Evolutionary conservation across 164 flowering plant species (phyloP), one percentile per base, ranked within the genome.

Genomic region (Aristolochia fimbriata): DNA sequence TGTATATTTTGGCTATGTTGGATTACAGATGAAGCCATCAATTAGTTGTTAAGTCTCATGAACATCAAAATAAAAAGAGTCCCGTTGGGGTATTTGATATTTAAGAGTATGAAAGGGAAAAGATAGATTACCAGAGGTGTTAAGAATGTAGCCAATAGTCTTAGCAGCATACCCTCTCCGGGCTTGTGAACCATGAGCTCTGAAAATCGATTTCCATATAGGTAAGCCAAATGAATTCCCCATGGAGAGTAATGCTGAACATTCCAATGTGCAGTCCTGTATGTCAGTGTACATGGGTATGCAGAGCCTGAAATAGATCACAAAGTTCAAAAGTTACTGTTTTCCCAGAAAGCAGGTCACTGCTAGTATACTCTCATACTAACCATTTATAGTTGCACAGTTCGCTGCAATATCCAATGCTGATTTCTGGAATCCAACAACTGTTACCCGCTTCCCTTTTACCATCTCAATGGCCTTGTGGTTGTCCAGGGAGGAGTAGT

Each of bases 181-280:
- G 94, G 94, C 61, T 87, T 87, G 54, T 83, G 88, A 64, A 77
- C 49, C 61, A 77, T 19, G 14, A 84, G 77, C 78, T 86, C 90
- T 0, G 94, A 60, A 69, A 86, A 83, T 21, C 88, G 81, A 62
- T 65, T 82, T 0, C 68, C 30, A 59, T 76, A 86, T 0, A 82
- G 62, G 58, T 17, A 61, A 0, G 55, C 65, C 2, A 84, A 24
- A n/a, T n/a, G 79, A 69, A 81, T 56, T 6, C 87, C 83, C 84
- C 81, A 84, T 15, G 86, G 80, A 7, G 62, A 31, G 55, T 60
- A 71, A 71, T 83, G 68, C 0, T 83, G 86, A 48, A 81, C 17
- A 43, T 51, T 70, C 94, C 88, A 86, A 11, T 76, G 85, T 7
- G 63, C 69, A 1, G 71, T 76, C 65, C 62, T 78, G 66, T 72